Conservation (phyloP, 257 asterid genomes). For the Solanum bukasovii region DNA sequence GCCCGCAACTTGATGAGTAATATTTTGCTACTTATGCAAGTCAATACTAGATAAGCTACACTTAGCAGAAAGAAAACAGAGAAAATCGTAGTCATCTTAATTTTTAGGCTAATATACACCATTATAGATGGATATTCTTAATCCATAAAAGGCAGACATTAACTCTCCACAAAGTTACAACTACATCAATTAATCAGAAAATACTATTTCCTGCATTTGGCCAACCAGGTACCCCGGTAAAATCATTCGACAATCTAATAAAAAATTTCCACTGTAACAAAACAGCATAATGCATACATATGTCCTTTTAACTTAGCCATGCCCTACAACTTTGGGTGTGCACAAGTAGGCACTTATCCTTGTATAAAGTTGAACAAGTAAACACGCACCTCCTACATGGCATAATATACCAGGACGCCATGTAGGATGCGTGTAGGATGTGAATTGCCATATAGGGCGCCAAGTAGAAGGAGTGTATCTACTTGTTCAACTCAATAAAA, state of each 20-base stretch:
- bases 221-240: not conserved
- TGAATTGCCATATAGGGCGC: not conserved
- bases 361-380: not conserved
- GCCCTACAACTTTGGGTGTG: not conserved
- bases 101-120: not conserved
- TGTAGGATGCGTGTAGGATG: too few relatives aligned
- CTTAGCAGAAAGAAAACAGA: not conserved
- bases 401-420: too few relatives aligned
- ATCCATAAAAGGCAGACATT: not conserved
- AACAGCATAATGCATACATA: not conserved
- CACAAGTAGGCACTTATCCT: not conserved
- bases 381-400: not conserved
- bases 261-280: not conserved
- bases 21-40: not conserved
- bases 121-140: not conserved
- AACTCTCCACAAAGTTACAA: not conserved
- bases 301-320: rapidly evolving
- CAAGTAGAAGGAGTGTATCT: not conserved
- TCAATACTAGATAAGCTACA: not conserved
- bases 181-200: not conserved
- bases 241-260: not conserved
- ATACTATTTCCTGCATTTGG: not conserved
- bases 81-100: not conserved
- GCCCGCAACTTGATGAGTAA: not conserved
- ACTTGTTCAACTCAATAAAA: not conserved